Evolutionary conservation across 1,139 yeast genomes (phyloP).

Genomic region (Yamadazyma spencermartinsiae): DNA sequence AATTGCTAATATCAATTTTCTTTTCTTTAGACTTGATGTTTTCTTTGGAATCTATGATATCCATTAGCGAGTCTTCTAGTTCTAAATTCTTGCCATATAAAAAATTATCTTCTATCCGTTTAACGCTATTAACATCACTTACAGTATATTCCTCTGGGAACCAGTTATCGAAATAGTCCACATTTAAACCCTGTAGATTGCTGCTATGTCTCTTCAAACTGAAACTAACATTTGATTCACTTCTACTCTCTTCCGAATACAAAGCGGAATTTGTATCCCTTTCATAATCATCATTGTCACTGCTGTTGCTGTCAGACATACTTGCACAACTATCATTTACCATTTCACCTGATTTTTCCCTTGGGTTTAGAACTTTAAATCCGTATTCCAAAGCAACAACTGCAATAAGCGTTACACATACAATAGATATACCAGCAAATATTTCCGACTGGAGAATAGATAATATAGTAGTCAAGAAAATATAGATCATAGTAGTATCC

Average conservation of each 20-base stretch:
- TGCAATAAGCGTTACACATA: background rate
- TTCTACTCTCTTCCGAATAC: background rate
- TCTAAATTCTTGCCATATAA: slow-evolving; percentile 4
- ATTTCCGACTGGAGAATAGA: background rate
- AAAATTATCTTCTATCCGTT: slow-evolving; percentile 8
- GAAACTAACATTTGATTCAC: slow-evolving; percentile 1
- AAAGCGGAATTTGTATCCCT: background rate
- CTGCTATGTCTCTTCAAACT: slow-evolving; percentile 10
- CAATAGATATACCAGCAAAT: background rate
- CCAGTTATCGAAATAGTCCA: slow-evolving; percentile 14
- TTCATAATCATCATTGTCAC: too few species aligned
- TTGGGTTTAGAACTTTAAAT: background rate
- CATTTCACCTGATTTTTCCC: background rate
- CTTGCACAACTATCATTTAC: too few species aligned
- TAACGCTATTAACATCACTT: slow-evolving; percentile 7
- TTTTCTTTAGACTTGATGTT: slow-evolving; percentile 5
- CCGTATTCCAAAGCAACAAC: background rate
- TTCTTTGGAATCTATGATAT: slow-evolving; percentile 3
- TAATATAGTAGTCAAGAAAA: background rate
- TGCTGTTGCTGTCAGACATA: background rate
- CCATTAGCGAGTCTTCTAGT: slow-evolving; percentile 3
- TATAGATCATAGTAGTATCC: background rate
- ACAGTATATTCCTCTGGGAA: slow-evolving; percentile 9
- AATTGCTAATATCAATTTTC: slow-evolving; percentile 3
- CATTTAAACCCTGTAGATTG: slow-evolving; percentile 7